A percentile compares a stretch with the other conserved stretches of the same genome.
Evolutionary conservation across 805 yeast species (phyloP).

Genomic region (Candida anglica): DNA sequence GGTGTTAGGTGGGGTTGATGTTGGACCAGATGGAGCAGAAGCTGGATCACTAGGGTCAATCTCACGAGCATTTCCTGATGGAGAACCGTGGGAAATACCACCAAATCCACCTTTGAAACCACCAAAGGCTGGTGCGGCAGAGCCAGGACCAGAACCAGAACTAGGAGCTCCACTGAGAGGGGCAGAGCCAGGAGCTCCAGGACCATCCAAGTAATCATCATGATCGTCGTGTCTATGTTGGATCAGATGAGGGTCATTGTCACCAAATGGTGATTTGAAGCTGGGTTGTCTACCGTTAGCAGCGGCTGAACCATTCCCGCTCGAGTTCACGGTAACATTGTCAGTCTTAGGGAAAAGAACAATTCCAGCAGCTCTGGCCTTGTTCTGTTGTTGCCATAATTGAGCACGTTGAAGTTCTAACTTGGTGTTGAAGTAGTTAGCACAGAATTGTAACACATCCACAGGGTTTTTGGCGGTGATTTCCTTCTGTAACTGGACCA

Average conservation of each 20-base stretch:
- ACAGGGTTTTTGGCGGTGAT: slow-evolving; percentile 49
- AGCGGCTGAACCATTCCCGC: slow-evolving; percentile 18
- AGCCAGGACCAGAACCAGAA: background rate
- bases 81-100: slow-evolving; percentile 3
- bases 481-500: slow-evolving; percentile 61
- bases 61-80: slow-evolving; percentile 13
- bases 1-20: slow-evolving; percentile 2
- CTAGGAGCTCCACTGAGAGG: slow-evolving; percentile 5
- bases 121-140: slow-evolving; percentile 1
- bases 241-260: slow-evolving; percentile 59
- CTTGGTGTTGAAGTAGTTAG: slow-evolving; percentile 62
- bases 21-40: slow-evolving; percentile 1
- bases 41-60: slow-evolving; percentile 24
- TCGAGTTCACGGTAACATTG: slow-evolving; percentile 26
- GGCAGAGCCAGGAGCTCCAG: slow-evolving; percentile 4
- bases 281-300: slow-evolving; percentile 37
- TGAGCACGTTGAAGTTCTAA: slow-evolving; percentile 56
- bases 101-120: slow-evolving; percentile 23
- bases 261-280: slow-evolving; percentile 61
- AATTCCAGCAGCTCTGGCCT: slow-evolving; percentile 49
- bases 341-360: slow-evolving; percentile 40
- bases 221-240: slow-evolving; percentile 11
- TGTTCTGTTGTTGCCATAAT: slow-evolving; percentile 46
- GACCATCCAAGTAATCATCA: slow-evolving; percentile 3
- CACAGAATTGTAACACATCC: slow-evolving; percentile 72